Evolutionary conservation across 1,284 basidiomycete species (phyloP).

Genomic region (Rhodotorula sp.): DNA sequence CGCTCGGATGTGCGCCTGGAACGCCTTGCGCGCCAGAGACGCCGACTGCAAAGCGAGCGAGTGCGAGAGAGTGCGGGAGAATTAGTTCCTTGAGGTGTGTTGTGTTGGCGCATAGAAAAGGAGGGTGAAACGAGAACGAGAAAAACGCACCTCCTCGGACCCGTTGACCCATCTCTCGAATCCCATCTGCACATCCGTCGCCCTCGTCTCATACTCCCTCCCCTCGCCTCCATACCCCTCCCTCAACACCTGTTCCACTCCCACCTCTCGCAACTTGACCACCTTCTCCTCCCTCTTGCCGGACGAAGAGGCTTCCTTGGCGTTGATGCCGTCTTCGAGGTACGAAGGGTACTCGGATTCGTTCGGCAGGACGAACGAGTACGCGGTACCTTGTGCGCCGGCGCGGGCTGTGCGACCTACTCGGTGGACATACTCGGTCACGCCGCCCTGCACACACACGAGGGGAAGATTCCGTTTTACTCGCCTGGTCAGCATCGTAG

Average conservation of each 20-base stretch:
- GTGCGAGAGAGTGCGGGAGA: not conserved
- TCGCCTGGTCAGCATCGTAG: not conserved
- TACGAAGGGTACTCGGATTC: conserved; percentile 86
- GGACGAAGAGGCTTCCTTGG: conserved; percentile 45
- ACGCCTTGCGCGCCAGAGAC: conserved; percentile 77
- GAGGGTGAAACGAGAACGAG: not conserved
- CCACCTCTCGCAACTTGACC: conserved; percentile 61
- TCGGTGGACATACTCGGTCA: conserved; percentile 94
- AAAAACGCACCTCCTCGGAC: conserved; percentile 63
- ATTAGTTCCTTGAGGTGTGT: no score
- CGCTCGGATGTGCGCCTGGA: conserved; percentile 87
- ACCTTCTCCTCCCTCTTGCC: conserved; percentile 44
- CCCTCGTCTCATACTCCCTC: conserved; percentile 81
- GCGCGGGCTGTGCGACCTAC: conserved; percentile 96
- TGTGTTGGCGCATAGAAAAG: not conserved
- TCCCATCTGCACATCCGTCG: conserved; percentile 92
- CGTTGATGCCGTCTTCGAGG: conserved; percentile 74
- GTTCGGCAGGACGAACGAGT: conserved; percentile 84
- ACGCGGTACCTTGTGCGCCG: conserved; percentile 82
- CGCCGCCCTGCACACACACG: conserved; percentile 61
- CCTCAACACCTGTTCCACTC: conserved; percentile 69
- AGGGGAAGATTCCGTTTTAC: not conserved
- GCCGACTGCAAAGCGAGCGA: conserved; percentile 60
- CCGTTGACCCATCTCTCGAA: conserved; percentile 92
- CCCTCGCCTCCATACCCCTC: conserved; percentile 76